A percentile compares a stretch with the other conserved stretches of the same genome.
Evolutionary conservation across 257 asterid species (phyloP).

Genomic region (Solanum sejunctum): DNA sequence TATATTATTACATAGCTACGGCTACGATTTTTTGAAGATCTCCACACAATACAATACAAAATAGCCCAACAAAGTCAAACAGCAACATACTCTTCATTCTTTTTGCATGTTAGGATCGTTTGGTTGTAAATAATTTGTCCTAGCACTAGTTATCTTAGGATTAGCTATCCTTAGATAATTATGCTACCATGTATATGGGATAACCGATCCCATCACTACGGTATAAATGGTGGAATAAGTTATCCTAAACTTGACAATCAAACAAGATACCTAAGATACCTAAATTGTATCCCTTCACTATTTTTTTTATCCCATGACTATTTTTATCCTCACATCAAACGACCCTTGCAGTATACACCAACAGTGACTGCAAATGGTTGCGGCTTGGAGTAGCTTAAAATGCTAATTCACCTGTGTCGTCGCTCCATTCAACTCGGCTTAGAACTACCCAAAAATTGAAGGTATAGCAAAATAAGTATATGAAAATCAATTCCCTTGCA

Average conservation of each 20-base stretch:
- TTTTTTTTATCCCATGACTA: too few species aligned
- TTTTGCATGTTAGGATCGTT: background rate
- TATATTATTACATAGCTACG: background rate
- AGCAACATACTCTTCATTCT: background rate
- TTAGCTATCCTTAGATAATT: too few species aligned
- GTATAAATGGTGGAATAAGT: too few species aligned
- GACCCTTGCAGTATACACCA: background rate
- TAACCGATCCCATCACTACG: too few species aligned
- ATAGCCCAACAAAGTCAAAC: background rate
- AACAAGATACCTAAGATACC: too few species aligned
- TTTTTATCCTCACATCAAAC: too few species aligned
- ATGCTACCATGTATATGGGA: too few species aligned
- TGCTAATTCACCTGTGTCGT: background rate
- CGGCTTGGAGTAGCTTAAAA: background rate
- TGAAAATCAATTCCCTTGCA: background rate
- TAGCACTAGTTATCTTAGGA: too few species aligned
- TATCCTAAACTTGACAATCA: too few species aligned
- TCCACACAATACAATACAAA: background rate
- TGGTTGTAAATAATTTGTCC: too few species aligned
- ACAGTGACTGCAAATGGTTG: background rate
- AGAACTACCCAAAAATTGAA: background rate
- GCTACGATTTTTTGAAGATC: background rate
- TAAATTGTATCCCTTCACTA: too few species aligned
- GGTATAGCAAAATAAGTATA: background rate
- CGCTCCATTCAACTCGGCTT: background rate